Evolutionary conservation across 2,329 filamentous ascomycete species (phyloP).

Genomic region (Sclerotiophoma versabilis): DNA sequence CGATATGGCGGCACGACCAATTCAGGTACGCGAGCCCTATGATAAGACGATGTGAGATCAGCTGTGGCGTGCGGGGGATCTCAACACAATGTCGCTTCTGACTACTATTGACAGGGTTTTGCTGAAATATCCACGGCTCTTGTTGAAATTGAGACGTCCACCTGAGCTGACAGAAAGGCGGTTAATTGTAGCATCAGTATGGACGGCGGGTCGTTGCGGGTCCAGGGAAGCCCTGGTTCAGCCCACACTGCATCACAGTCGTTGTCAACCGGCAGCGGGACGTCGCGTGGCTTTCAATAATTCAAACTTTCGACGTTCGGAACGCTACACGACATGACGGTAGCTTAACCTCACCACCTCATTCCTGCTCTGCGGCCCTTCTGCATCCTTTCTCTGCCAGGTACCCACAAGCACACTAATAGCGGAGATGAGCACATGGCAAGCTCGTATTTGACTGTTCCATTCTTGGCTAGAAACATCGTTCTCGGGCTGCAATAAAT

Average conservation of each 20-base stretch:
- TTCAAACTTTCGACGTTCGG: constrained; percentile 22
- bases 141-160: neutral
- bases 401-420: constrained; percentile 9
- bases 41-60: constrained; percentile 10
- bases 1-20: constrained; percentile 21
- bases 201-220: constrained; percentile 2
- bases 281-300: constrained; percentile 15
- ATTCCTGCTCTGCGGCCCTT: constrained; percentile 11
- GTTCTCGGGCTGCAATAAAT: constrained; percentile 23
- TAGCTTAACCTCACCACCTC: constrained; percentile 31
- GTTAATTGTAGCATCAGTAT: neutral
- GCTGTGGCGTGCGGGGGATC: constrained; percentile 30
- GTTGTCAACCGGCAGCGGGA: constrained; percentile 22
- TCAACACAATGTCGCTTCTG: constrained; percentile 8
- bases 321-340: constrained; percentile 34
- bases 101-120: neutral
- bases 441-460: constrained; percentile 17
- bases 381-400: neutral
- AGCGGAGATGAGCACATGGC: constrained; percentile 29
- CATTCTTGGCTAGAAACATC: constrained; percentile 4
- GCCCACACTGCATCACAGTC: constrained; percentile 6
- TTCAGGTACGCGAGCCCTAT: constrained; percentile 17
- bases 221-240: constrained; percentile 7
- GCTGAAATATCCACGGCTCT: neutral
- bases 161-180: neutral